Base-by-base conservation (phyloP, 805 yeast genomes). In the Hermanozyma aechmeae region DNA sequence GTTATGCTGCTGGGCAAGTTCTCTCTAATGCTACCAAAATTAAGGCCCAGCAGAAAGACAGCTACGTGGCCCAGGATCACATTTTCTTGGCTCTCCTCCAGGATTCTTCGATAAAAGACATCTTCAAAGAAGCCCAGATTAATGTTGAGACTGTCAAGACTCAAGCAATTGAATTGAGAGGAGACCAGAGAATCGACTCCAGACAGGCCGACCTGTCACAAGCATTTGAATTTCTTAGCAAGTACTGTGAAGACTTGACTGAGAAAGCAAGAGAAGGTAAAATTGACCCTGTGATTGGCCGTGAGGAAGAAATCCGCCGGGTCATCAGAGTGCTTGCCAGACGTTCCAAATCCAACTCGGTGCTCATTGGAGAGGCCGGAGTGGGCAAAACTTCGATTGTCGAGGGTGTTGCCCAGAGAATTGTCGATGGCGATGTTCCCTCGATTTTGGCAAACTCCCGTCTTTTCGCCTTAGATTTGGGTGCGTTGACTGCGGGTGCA, bases 361-460 rank as follows among this genome's bases (percentile, higher is more conserved):
- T 95, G 46, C 62, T 92, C 35, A 86, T 92, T 47, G 98, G 98
- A 68, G 98, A 92, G 49, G 96, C 98, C 24, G 98, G 98, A 75
- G 96, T 92, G 30, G 98, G 98, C 69, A 92, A 92, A 63, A 92
- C 98, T 22, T 83, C 95, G 17, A 89, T 92, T 45, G 95, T 92
- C 29, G 98, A 92, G 62, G 98, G 97, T 48, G 96, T 92, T 32
- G 97, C 98, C 9, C 97, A 89, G 59, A 73, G 98, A 61, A 85
- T 92, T 39, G 76, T 92, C 35, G 96, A 92, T 49, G 83, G 83
- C 39, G 98, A 92, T 57, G 95, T 92, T 11, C 98, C 98, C 24
- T 72, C 76, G 15, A 84, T 89, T 38, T 66, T 92, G 41, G 81
- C 82, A 36, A 76, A 76, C 34, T 77, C 95, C 39, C 76, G 79